Base-by-base conservation (phyloP, 352 stramenopile species). In the Globisporangium lucens region DNA sequence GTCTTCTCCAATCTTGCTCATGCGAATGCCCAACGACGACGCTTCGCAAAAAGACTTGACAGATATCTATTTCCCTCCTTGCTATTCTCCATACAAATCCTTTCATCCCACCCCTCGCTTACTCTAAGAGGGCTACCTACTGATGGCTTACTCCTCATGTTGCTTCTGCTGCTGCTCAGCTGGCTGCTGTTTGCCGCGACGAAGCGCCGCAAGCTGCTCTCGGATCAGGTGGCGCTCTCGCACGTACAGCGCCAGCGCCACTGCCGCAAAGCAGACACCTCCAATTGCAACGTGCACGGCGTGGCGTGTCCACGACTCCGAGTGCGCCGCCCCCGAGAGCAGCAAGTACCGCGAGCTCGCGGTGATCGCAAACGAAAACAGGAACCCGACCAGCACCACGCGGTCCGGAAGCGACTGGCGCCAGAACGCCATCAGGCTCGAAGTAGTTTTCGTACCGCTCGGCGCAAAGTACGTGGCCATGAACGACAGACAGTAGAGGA, bases 401-500 rank as follows among this genome's bases (percentile, higher is more conserved):
- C 67, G 69, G 72, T 90, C 66, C 0, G 84, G 84, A 3, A 90
- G 71, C 17, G 82, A 84, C 17, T 71, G 70, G 41, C 73, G 69
- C 77, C 80, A 89, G 66, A 93, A 90, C 1, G 58, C 61, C 6
- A 89, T 3, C 2, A 73, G 65, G 0, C 41, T 38, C 8, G 66
- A 24, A 24, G 22, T 4, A 29, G 6, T 35, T 29, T 7, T 30
- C 24, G 47, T 20, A 27, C 0, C 22, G 51, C 9, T 61, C 15
- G 7, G 49, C 15, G 56, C n/a, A 60, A 95, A 94, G 56, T 83
- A 90, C 29, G 56, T 71, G 36, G 79, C 76, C 53, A 94, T 82
- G 67, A 91, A 95, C 24, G 61, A 65, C 61, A 95, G 65, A 61
- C 89, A 95, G 70, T 94, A 97, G 20, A 79, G 13, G 57, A 97